These are phyloP conservation scores for Zygnema circumcarinatum DNA, from an alignment of 139 green algal species.

Conservation along the genomic window DNA sequence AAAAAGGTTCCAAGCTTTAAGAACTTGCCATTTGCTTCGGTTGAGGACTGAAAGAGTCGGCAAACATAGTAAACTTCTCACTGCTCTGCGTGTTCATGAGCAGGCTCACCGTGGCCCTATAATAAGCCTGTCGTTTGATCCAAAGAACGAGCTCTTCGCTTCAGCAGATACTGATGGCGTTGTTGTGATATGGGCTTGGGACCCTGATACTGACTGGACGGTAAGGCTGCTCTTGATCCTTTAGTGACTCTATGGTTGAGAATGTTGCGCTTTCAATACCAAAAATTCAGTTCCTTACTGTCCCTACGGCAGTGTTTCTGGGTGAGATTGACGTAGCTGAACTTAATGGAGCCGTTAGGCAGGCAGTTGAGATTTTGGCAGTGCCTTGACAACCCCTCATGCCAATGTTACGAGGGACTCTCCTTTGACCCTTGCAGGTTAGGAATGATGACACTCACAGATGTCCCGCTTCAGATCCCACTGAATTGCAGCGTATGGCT, in stretches of 20 bases:
- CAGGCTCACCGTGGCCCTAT: constrained; percentile 64
- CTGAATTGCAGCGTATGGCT: background rate
- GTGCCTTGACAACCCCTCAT: too few relatives aligned
- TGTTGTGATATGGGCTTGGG: constrained; percentile 60
- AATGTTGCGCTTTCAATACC: too few relatives aligned
- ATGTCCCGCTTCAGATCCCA: background rate
- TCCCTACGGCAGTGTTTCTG: too few relatives aligned
- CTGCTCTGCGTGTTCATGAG: background rate
- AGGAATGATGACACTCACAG: background rate
- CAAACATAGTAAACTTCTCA: too few relatives aligned
- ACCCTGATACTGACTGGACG: background rate
- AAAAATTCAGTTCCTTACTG: too few relatives aligned
- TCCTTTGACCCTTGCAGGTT: background rate
- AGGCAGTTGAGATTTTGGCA: too few relatives aligned
- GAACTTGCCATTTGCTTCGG: too few relatives aligned
- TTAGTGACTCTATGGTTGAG: background rate
- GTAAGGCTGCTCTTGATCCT: background rate
- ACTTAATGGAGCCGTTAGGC: too few relatives aligned
- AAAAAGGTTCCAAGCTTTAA: too few relatives aligned
- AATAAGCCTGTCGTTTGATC: constrained; percentile 81
- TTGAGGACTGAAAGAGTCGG: too few relatives aligned
- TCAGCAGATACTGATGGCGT: constrained; percentile 68
- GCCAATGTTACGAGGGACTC: too few relatives aligned
- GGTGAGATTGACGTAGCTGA: too few relatives aligned
- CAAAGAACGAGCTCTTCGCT: constrained; percentile 76